Base-by-base conservation (phyloP, 805 yeast species). In the Wickerhamiella azyma region DNA sequence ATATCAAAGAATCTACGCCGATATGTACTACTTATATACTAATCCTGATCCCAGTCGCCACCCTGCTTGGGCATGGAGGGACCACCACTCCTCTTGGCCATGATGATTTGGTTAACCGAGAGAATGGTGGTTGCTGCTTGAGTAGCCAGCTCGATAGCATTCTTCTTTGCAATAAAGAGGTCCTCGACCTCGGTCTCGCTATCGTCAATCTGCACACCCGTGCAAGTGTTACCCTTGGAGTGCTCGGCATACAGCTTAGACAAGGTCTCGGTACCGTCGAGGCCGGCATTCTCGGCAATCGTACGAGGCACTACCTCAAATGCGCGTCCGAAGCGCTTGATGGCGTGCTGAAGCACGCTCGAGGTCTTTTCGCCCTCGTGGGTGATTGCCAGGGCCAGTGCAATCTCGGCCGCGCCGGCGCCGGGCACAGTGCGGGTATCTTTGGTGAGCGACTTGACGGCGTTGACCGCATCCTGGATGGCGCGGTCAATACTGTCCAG, bases 61-160 rank as follows among this genome's bases (percentile, higher is more conserved):
- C 58, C 55, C 60, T 83, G 94, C 53, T 74, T 70, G 29, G 96
- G 96, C 74, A 86, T 79, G 28, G 70, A 79, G 41, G 98, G 98
- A 18, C 98, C 98, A 53, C 98, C 98, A 2, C 97, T 96, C 63
- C 96, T 78, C 75, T 89, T 89, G 39, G 98, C 97, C 92, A 89
- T 92, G 61, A 89, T 92, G 58, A 89, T 89, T 72, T 89, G 97
- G 64, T 92, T 97, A 43, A 92, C 92, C 21, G 94, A 79, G 52
- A 88, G 71, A 45, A 88, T 81, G 5, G 97, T 92, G 52, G 74
- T 76, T 11, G 95, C 94, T 41, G 96, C 96, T 54, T 92, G 97
- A 3, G 96, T 86, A 14, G 98, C 97, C 52, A 92, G 80, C 56
- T 79, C 76, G 54, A 92, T 81, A 40, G 96, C 98, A 51, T 85